Evolutionary conservation across 208 protist genomes (phyloP).

Genomic region (Leishmania major): DNA sequence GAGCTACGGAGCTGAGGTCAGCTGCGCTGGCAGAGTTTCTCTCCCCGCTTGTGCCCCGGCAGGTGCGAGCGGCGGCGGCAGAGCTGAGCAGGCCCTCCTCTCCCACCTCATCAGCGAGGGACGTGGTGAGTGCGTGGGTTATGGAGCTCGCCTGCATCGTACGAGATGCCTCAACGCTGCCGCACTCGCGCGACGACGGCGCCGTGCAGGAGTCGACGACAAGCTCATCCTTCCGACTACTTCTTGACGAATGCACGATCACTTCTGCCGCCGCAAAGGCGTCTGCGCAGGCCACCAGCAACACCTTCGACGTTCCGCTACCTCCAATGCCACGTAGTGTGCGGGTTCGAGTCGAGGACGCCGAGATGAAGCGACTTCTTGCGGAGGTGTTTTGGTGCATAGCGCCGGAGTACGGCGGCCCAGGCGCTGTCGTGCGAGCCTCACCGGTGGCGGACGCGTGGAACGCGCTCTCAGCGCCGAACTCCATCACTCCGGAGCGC

Average conservation of each 20-base stretch:
- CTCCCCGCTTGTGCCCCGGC: constrained; percentile 4
- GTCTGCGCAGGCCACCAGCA: background rate
- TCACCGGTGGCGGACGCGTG: background rate
- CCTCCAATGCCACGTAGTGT: constrained; percentile 53
- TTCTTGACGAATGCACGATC: background rate
- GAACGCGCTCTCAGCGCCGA: background rate
- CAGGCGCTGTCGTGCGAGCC: background rate
- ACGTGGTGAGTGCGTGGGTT: constrained; percentile 30
- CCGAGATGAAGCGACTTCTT: constrained; percentile 45
- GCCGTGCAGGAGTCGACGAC: background rate
- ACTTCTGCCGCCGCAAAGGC: background rate
- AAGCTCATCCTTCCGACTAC: background rate
- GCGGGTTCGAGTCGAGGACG: constrained; percentile 50
- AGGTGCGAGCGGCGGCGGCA: constrained; percentile 14
- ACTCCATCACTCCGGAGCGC: constrained; percentile 42
- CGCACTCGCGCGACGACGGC: background rate
- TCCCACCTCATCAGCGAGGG: background rate
- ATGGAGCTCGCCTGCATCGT: constrained; percentile 47
- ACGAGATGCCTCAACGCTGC: constrained; percentile 28
- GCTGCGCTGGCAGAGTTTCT: constrained; percentile 49
- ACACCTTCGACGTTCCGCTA: constrained; percentile 43
- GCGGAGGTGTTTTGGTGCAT: constrained; percentile 79
- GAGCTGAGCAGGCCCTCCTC: background rate
- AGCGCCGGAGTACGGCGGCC: constrained; percentile 44
- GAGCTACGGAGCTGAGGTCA: constrained; percentile 39